A percentile compares a stretch with the other conserved stretches of the same genome.
Evolutionary conservation across 1,139 yeast genomes (phyloP).

Genomic region (Candida dubliniensis): DNA sequence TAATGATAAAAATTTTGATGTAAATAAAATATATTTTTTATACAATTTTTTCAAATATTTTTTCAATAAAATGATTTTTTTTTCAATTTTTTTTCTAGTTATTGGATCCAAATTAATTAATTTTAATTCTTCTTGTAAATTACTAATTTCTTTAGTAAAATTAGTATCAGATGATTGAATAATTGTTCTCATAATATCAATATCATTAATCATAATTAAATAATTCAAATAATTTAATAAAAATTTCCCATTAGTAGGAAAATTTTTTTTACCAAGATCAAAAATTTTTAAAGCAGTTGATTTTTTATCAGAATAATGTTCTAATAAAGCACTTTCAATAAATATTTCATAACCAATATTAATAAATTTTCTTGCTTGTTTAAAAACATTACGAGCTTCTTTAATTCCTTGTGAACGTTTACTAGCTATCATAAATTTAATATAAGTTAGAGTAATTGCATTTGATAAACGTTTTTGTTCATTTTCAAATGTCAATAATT

Average conservation of each 20-base stretch:
- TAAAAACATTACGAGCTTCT: conserved; percentile 69
- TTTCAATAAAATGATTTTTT: conserved; percentile 25
- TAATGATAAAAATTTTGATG: conserved; percentile 59
- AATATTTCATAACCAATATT: conserved; percentile 71
- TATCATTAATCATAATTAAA: conserved; percentile 69
- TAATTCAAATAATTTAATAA: conserved; percentile 72
- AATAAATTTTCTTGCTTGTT: conserved; percentile 54
- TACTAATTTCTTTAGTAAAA: conserved; percentile 36
- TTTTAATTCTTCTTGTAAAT: conserved; percentile 20
- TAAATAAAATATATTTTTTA: conserved; percentile 29
- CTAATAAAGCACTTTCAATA: conserved; percentile 82
- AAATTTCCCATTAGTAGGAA: conserved; percentile 58
- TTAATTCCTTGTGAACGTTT: conserved; percentile 66
- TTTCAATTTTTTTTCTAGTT: conserved; percentile 24
- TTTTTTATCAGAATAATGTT: conserved; percentile 63
- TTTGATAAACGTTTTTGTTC: conserved; percentile 27
- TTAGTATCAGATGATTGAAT: conserved; percentile 59
- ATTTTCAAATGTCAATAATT: conserved; percentile 11
- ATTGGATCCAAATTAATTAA: conserved; percentile 18
- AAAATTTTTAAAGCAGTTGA: conserved; percentile 76
- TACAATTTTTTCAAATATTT: conserved; percentile 24
- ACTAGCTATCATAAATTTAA: conserved; percentile 58
- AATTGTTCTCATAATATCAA: conserved; percentile 76
- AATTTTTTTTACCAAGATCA: conserved; percentile 65
- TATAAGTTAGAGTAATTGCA: conserved; percentile 51